Percentiles rank a stretch among this genome's conserved stretches.
Evolutionary conservation across 2,329 filamentous ascomycete genomes (phyloP).

Genomic region (Alternaria postmessia): DNA sequence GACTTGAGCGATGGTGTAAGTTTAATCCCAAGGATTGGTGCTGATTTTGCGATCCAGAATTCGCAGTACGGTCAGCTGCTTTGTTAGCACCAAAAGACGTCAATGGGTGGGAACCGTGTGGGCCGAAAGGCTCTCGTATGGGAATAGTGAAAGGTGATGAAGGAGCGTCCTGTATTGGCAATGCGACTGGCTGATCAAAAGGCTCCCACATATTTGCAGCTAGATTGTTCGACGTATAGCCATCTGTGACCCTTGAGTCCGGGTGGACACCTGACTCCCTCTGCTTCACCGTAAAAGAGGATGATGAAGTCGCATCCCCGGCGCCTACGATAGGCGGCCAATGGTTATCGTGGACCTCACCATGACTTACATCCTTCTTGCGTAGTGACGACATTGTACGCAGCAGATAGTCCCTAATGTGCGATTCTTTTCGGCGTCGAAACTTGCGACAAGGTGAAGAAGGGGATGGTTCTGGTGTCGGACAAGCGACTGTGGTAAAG

Average conservation of each 20-base stretch:
- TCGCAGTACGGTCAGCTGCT: background rate
- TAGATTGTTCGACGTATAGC: background rate
- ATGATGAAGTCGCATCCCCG: background rate
- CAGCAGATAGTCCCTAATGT: background rate
- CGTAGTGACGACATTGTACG: background rate
- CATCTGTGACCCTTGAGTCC: background rate
- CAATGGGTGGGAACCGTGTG: background rate
- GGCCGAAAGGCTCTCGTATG: background rate
- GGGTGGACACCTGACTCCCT: background rate
- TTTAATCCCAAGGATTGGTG: background rate
- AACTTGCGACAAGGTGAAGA: background rate
- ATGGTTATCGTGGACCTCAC: background rate
- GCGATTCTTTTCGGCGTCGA: too few relatives aligned
- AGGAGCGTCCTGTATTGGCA: background rate
- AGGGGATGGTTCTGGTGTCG: background rate
- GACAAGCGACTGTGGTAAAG: background rate
- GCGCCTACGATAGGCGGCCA: background rate
- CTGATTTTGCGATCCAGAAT: conserved; percentile 3
- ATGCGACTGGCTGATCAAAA: background rate
- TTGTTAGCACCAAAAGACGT: background rate
- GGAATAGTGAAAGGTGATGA: background rate
- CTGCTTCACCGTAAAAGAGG: background rate
- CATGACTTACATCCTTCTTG: background rate
- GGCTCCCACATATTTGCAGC: background rate
- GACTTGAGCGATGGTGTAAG: background rate